Conservation (phyloP, 768 basidiomycete genomes). For the Tricholoma saponaceum region DNA sequence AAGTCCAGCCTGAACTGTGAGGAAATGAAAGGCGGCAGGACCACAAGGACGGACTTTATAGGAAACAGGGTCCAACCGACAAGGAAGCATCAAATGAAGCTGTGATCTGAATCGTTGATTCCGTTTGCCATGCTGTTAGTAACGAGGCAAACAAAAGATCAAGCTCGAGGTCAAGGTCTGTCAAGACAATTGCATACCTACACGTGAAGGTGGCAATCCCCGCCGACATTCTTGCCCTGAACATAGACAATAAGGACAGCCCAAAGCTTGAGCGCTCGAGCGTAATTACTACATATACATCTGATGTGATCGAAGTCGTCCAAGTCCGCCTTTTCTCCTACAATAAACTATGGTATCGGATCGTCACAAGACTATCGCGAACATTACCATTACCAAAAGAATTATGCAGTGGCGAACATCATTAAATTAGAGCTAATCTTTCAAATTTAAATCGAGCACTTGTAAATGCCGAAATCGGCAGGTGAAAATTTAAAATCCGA, state of each 20-base stretch:
- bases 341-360: too few relatives aligned
- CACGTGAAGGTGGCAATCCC: neutral
- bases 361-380: too few relatives aligned
- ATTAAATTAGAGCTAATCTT: too few relatives aligned
- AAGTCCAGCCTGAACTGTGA: conserved; percentile 19
- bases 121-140: neutral
- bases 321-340: too few relatives aligned
- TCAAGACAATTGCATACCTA: conserved; percentile 13
- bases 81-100: conserved; percentile 7
- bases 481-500: conserved; percentile 26
- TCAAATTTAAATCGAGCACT: too few relatives aligned
- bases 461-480: conserved; percentile 26
- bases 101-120: neutral
- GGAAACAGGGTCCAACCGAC: too few relatives aligned
- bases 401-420: too few relatives aligned
- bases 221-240: neutral
- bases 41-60: conserved; percentile 6
- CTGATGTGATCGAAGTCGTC: too few relatives aligned
- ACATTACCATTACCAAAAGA: too few relatives aligned
- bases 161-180: conserved; percentile 5
- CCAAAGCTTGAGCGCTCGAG: too few relatives aligned
- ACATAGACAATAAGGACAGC: neutral
- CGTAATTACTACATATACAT: too few relatives aligned
- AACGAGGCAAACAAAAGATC: conserved; percentile 14
- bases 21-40: conserved; percentile 1